Base-by-base conservation (phyloP, 495 filamentous ascomycete genomes). In the Aspergillus leporis region DNA sequence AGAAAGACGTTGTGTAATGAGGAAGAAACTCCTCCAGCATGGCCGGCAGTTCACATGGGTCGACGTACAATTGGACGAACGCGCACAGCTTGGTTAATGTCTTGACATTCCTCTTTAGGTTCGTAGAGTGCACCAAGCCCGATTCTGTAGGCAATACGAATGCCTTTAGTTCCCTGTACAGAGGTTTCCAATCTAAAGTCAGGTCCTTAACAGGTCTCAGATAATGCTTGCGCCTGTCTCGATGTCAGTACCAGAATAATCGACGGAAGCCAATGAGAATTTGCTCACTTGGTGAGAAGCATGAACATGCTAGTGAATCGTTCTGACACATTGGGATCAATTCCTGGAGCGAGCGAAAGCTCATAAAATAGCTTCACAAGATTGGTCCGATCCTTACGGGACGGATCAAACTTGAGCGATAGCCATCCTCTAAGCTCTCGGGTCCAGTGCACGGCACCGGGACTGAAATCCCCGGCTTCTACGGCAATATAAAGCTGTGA, bases 291-390 rank as follows among this genome's bases (percentile, higher is more conserved):
- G 43, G 91, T 93, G 61, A 99, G 76, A 16, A 89, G 84, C 74
- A 96, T 92, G 63, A 97, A 94, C 92, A 97, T 97, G 82, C 89
- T 94, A 12, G 92, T 83, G 70, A 99, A 99, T 56, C 94, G 81
- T 74, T 99, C 95, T 14, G 92, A 81, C 22, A 91, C 88, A 61
- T 77, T 78, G 48, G 81, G 80, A 66, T 98, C 95, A 52, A 99
- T 78, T 5, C 95, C 94, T 0, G 93, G 93, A 31, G 94, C 92
- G 47, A 99, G 82, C 5, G 91, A 82, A 32, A 99, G 87, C 77
- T 97, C 92, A 76, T 95, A 99, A 73, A 97, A 99, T 19, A 99
- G 78, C 67, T 85, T 90, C 18, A 92, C 89, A 22, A 99, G 86
- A 70, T 85, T 90, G 56, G 92, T 84, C 51, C 94, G 82, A 46